Base-by-base conservation (phyloP, 345 rosid genomes). In the Acer campestre region DNA sequence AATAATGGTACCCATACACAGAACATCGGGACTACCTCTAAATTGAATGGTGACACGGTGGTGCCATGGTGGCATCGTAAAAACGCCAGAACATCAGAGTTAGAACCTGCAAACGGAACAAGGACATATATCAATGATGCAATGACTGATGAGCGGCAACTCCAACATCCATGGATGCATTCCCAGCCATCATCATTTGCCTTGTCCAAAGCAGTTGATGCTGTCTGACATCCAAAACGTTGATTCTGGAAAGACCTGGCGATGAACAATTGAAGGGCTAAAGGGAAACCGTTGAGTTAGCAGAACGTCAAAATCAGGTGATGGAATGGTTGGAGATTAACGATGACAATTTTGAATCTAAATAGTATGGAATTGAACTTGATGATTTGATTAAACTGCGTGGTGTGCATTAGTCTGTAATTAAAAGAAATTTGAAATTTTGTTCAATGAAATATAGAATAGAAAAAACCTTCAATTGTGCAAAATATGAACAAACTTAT, bases 11-110 rank as follows among this genome's bases (percentile, higher is more conserved):
- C n/a, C 70, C n/a, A 65, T 44, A 29, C 63, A 46, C 58, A 1
- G 35, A 53, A 55, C 51, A 61, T 23, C 22, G 49, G 56, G 8
- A 53, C 70, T 68, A 27, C 68, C 23, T 35, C 38, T 35, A 35
- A 35, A 35, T 35, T 4, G 38, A 35, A 35, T 49, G 61, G 68
- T 64, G 71, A 70, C 20, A 31, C 44, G 10, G 18, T n/a, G 68
- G 42, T 48, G 56, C 75, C 78, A 22, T 79, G 75, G 51, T 69
- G 79, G 79, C 78, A 22, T 31, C 70, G 20, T 9, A 55, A 80
- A 23, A 75, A 53, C 51, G n/a, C 22, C 1, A 71, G 44, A 51
- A 38, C 18, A 48, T 61, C 23, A 6, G 56, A 61, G 14, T 17
- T 16, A 31, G 40, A 74, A 48, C 62, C 74, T 0, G 25, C 46